These are phyloP conservation scores for Aquilaria agallochum DNA, from an alignment of 441 rosid species.

Conservation along the genomic window DNA sequence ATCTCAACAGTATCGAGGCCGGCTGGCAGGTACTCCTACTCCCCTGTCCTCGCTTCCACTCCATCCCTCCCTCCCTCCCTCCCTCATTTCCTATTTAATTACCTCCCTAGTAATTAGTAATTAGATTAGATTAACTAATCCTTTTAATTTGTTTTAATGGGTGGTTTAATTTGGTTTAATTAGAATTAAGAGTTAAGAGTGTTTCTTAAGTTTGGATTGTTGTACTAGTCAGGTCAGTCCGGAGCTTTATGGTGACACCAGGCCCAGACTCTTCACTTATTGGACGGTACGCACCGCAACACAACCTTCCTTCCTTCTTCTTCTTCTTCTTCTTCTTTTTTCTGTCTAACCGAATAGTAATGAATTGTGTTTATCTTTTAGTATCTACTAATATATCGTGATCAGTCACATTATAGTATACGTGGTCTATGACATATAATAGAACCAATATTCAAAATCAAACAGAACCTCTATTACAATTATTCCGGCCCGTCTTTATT, in stretches of 20 bases:
- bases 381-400: no score
- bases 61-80: conserved; percentile 3
- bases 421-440: no score
- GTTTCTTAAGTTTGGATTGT: conserved; percentile 49
- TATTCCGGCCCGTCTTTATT: no score
- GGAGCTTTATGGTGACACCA: conserved; percentile 81
- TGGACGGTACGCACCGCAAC: conserved; percentile 49
- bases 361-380: no score
- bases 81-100: neutral
- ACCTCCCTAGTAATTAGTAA: neutral
- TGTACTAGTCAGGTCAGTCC: conserved; percentile 96
- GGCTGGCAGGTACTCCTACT: conserved; percentile 74
- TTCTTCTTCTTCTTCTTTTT: conserved; percentile 1
- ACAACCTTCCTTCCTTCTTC: neutral
- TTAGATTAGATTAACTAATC: neutral
- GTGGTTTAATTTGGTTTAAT: no score
- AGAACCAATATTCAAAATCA: no score
- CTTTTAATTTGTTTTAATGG: no score
- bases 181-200: neutral
- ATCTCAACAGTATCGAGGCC: conserved; percentile 79
- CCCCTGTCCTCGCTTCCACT: conserved; percentile 29
- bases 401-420: no score
- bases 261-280: conserved; percentile 68
- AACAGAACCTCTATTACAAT: no score
- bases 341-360: neutral